A percentile compares a stretch with the other conserved stretches of the same genome.
Evolutionary conservation across 169 alveolate genomes (phyloP).

Genomic region (Hepatocystis sp.): DNA sequence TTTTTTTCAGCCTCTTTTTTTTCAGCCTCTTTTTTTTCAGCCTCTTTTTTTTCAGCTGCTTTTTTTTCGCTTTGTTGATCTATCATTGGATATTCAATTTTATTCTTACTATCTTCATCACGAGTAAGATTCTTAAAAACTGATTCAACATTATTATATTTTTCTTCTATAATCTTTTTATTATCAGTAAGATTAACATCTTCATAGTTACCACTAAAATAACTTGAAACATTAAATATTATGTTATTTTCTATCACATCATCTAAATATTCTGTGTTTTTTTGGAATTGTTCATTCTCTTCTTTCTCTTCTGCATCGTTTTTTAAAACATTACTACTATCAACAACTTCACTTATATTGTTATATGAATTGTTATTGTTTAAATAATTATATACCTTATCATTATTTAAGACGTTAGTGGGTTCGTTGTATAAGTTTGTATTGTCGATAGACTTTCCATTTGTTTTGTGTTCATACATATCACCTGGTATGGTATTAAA

Average conservation of each 20-base stretch:
- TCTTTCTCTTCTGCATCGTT: background rate
- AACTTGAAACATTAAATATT: constrained; percentile 52
- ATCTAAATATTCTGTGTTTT: constrained; percentile 45
- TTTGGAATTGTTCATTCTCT: constrained; percentile 8
- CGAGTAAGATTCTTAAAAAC: too few species aligned
- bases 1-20: too few species aligned
- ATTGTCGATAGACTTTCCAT: too few species aligned
- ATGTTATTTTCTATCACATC: constrained; percentile 66
- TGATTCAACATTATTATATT: too few species aligned
- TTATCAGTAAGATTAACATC: too few species aligned
- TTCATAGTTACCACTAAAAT: constrained; percentile 66
- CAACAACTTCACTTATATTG: background rate
- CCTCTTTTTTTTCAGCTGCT: too few species aligned
- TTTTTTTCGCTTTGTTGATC: too few species aligned
- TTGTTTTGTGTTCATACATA: background rate
- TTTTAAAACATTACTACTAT: background rate
- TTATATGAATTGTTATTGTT: constrained; percentile 1
- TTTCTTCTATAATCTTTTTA: too few species aligned
- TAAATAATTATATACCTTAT: constrained; percentile 1
- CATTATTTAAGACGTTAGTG: too few species aligned
- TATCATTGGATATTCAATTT: constrained; percentile 5
- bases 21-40: too few species aligned
- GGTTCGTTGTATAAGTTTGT: too few species aligned
- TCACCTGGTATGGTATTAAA: background rate
- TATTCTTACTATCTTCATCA: background rate